Evolutionary conservation across 768 basidiomycete species (phyloP).

Genomic region (Wakefieldia striispora): DNA sequence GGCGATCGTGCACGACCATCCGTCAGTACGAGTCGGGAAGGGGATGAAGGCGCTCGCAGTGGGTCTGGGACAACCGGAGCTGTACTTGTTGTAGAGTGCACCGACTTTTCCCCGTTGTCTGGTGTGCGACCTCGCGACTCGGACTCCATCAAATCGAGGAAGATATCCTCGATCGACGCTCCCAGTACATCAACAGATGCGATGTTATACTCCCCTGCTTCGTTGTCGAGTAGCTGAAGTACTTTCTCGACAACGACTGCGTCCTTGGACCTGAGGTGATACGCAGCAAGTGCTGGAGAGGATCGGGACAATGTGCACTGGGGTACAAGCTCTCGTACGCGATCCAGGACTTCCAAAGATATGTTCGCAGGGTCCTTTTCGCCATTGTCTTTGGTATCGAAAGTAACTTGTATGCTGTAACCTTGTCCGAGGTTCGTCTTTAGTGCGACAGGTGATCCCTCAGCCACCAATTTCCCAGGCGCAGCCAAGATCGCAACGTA

Average conservation of each 20-base stretch:
- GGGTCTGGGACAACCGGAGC: neutral
- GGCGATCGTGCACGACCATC: constrained; percentile 55
- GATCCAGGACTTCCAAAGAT: constrained; percentile 36
- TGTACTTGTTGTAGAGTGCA: constrained; percentile 5
- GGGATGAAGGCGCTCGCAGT: neutral
- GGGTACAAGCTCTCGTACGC: constrained; percentile 46
- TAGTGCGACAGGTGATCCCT: constrained; percentile 70
- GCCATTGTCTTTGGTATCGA: constrained; percentile 35
- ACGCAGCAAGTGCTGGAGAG: constrained; percentile 45
- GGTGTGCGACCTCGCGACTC: constrained; percentile 7
- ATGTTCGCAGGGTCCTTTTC: constrained; percentile 18
- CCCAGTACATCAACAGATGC: constrained; percentile 64
- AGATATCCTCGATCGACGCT: constrained; percentile 80
- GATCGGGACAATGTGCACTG: constrained; percentile 40
- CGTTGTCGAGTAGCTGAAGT: constrained; percentile 51
- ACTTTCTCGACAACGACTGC: constrained; percentile 50
- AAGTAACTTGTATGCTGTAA: constrained; percentile 59
- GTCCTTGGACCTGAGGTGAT: constrained; percentile 64
- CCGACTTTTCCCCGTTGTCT: constrained; percentile 30
- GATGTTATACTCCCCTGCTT: constrained; percentile 38
- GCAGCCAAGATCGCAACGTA: constrained; percentile 72
- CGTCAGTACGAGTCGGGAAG: constrained; percentile 29
- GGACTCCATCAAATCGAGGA: constrained; percentile 65
- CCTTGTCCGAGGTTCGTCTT: constrained; percentile 72
- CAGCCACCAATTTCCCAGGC: constrained; percentile 72